Evolutionary conservation across 1,284 basidiomycete genomes (phyloP).

Genomic region (Serendipita sp.): DNA sequence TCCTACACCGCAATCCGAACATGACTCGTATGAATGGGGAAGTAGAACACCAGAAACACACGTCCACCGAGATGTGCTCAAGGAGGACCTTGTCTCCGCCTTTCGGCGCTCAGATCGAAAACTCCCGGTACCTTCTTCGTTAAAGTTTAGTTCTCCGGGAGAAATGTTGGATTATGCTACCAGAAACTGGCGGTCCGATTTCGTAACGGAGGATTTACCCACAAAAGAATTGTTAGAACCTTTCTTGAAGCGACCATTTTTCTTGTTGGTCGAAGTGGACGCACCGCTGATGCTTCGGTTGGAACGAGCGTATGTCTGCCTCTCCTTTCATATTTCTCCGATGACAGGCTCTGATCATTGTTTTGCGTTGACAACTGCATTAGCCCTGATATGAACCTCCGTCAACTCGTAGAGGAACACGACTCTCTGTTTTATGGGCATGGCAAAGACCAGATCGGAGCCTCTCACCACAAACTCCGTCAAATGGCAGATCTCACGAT

Average conservation of each 20-base stretch:
- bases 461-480: slow-evolving; percentile 30
- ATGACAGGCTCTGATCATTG: not conserved
- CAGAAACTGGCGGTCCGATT: slow-evolving; percentile 63
- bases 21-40: not conserved
- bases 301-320: slow-evolving; percentile 14
- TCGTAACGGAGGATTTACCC: slow-evolving; percentile 67
- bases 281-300: slow-evolving; percentile 53
- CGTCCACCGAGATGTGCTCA: slow-evolving; percentile 7
- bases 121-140: slow-evolving; percentile 7
- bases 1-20: not conserved
- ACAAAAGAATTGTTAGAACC: slow-evolving; percentile 45
- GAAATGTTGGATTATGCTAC: slow-evolving; percentile 68
- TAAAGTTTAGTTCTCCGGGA: slow-evolving; percentile 37
- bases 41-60: slow-evolving; percentile 9
- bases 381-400: slow-evolving; percentile 32
- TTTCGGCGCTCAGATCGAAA: not conserved
- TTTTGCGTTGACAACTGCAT: slow-evolving; percentile 11
- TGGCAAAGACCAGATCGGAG: slow-evolving; percentile 19
- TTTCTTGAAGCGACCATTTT: slow-evolving; percentile 83
- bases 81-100: slow-evolving; percentile 1
- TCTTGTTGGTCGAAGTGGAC: slow-evolving; percentile 75
- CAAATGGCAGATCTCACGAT: slow-evolving; percentile 52
- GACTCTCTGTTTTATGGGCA: slow-evolving; percentile 44
- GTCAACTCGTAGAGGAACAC: slow-evolving; percentile 50
- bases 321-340: not conserved